These are phyloP conservation scores for Grammothele lineata DNA, from an alignment of 768 basidiomycete genomes.

Conservation along the genomic window DNA sequence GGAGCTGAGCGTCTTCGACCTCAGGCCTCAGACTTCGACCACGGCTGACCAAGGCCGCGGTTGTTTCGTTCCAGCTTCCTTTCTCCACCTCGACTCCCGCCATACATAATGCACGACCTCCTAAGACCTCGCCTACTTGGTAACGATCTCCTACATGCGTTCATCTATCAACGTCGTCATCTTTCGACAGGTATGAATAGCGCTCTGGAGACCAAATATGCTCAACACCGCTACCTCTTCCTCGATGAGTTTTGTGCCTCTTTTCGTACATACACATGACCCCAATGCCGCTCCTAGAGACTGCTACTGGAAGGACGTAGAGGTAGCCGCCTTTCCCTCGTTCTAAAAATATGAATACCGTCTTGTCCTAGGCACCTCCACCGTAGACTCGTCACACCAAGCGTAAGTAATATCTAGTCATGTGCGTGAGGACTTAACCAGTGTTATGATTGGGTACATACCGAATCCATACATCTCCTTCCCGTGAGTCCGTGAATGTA, in stretches of 20 bases:
- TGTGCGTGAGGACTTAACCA: too few relatives aligned
- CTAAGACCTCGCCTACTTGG: slow-evolving; percentile 47
- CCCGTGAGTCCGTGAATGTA: too few relatives aligned
- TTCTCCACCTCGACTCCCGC: slow-evolving; percentile 5
- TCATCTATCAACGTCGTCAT: slow-evolving; percentile 17
- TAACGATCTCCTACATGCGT: slow-evolving; percentile 94
- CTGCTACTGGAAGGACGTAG: slow-evolving; percentile 75
- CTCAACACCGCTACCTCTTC: slow-evolving; percentile 85
- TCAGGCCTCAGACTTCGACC: too few relatives aligned
- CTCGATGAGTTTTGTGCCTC: slow-evolving; percentile 56
- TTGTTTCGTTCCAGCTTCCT: slow-evolving; percentile 10
- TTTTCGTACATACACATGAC: neutral
- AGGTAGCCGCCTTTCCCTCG: slow-evolving; percentile 74
- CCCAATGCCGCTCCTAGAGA: slow-evolving; percentile 54
- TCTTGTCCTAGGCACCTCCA: slow-evolving; percentile 36
- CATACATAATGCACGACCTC: too few relatives aligned
- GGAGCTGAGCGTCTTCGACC: too few relatives aligned
- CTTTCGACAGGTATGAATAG: slow-evolving; percentile 4
- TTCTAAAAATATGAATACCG: slow-evolving; percentile 17
- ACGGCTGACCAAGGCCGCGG: too few relatives aligned
- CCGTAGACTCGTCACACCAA: slow-evolving; percentile 49
- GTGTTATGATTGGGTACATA: too few relatives aligned
- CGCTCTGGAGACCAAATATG: slow-evolving; percentile 64
- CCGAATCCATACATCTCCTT: too few relatives aligned
- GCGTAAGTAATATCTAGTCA: slow-evolving; percentile 91